phyloP scores from a whole-genome alignment of 176 grass and related monocot genomes.

The Thalia dealbata region DNA sequence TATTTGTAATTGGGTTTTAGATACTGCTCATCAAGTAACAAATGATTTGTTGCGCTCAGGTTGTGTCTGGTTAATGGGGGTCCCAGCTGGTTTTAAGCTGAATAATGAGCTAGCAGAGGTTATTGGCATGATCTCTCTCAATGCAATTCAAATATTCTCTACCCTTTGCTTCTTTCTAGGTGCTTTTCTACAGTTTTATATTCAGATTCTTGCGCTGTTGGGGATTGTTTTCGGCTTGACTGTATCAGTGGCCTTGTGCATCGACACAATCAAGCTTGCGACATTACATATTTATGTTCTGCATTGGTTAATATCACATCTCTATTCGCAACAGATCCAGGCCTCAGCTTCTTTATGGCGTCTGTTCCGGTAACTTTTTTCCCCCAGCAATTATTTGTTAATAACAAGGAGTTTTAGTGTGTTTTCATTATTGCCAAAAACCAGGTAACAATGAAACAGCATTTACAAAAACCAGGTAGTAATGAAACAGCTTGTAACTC shows the following conservation, averaged over 20 bases:
- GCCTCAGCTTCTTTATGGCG: slow-evolving; percentile 81
- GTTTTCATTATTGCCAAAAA: no score
- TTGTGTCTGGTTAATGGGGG: slow-evolving; percentile 97
- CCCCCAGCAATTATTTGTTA: background rate
- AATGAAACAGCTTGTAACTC: no score
- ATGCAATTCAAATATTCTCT: slow-evolving; percentile 80
- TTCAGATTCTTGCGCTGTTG: slow-evolving; percentile 43
- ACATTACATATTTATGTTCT: slow-evolving; percentile 65
- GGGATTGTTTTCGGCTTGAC: slow-evolving; percentile 63
- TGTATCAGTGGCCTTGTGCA: slow-evolving; percentile 52
- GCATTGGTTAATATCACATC: slow-evolving; percentile 65
- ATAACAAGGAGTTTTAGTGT: background rate
- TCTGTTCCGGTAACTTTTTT: slow-evolving; percentile 68
- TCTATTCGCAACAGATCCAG: slow-evolving; percentile 86
- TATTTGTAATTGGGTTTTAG: slow-evolving; percentile 48
- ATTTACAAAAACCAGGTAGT: no score
- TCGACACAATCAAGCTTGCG: slow-evolving; percentile 60
- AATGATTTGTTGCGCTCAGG: slow-evolving; percentile 67
- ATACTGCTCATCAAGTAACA: slow-evolving; percentile 39
- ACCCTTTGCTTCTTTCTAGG: slow-evolving; percentile 73
- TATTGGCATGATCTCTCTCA: slow-evolving; percentile 80
- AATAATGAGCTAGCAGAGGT: slow-evolving; percentile 81
- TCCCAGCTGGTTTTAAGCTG: slow-evolving; percentile 91
- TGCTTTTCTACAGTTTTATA: slow-evolving; percentile 41
- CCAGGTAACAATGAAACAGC: no score